A percentile compares a stretch with the other conserved stretches of the same genome.
phyloP scores from a whole-genome alignment of 441 rosid species.

The Adansonia rubrostipa region DNA sequence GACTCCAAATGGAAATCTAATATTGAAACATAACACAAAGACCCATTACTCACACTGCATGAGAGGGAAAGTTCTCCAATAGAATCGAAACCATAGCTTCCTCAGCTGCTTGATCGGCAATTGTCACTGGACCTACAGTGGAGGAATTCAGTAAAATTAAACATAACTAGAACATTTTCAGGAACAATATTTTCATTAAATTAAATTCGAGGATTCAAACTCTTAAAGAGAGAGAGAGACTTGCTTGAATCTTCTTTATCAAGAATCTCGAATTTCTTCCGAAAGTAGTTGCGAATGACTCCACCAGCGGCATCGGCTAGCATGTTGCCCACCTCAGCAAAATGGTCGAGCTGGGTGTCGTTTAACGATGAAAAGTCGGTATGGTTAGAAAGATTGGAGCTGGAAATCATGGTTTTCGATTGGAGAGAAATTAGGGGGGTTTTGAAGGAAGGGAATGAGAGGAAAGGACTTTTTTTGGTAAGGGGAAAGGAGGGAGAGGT shows the following conservation, averaged over 20 bases:
- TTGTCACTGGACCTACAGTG: constrained; percentile 83
- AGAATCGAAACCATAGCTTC: constrained; percentile 85
- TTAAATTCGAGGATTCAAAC: background rate
- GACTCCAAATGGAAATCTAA: background rate
- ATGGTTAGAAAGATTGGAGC: constrained; percentile 34
- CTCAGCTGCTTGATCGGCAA: constrained; percentile 90
- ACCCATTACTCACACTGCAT: constrained; percentile 71
- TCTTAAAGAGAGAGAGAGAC: constrained; percentile 21
- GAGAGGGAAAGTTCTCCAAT: constrained; percentile 76
- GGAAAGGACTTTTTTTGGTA: background rate
- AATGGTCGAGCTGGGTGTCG: constrained; percentile 50
- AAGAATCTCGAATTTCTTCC: constrained; percentile 79
- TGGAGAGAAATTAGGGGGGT: constrained; percentile 27
- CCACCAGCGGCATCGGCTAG: constrained; percentile 89
- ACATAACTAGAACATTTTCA: background rate
- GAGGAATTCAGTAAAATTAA: background rate
- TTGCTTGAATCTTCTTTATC: constrained; percentile 83
- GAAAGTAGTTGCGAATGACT: constrained; percentile 77
- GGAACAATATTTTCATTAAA: background rate
- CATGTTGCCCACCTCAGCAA: constrained; percentile 57
- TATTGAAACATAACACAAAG: background rate
- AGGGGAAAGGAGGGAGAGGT: constrained; percentile 23
- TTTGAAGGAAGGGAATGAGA: constrained; percentile 22
- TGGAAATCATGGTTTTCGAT: constrained; percentile 40
- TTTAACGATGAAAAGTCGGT: constrained; percentile 22